Evolutionary conservation across 192 early-diverging fungal species (phyloP), one percentile per base, ranked within the genome.

Genomic region (Podila minutissima): DNA sequence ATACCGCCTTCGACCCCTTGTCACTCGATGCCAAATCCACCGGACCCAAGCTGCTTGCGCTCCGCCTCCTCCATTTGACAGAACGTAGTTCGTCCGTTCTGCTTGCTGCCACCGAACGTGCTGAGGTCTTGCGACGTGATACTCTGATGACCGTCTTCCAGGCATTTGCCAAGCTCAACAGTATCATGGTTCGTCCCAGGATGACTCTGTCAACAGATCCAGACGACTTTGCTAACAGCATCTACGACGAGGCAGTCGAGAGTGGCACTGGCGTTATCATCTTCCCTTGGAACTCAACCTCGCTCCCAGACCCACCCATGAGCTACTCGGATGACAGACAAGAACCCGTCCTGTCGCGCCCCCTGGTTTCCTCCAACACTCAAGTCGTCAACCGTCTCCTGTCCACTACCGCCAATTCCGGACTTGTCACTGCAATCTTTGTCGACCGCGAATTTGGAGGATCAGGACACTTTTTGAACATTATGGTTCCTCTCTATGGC

Each of bases 51-150:
- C 61, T 88, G 4, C 67, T 87, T 71, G 97, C 93, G 4, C 81
- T 98, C 35, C 91, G 96, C 20, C 69, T 98, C 9, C 73, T 96
- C 49, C 90, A 93, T 78, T 76, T 95, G 50, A 93, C 93, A 2
- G 89, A 96, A 28, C 93, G 97, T 41, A 87, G 91, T 22, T 96
- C 95, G 0, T 88, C 91, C 29, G 83, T 97, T 8, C 92, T 98
- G 89, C 87, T 91, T 66, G 91, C 91, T 41, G 78, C 88, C 32
- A 79, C 76, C 28, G 92, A 96, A 65, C 82, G 85, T 0, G 85
- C 83, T 33, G 82, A 88, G 31, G 94, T 90, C n/a, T 65, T 91
- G 15, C 83, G 85, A 5, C 82, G 83, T 13, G 97, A 97, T 71
- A 89, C 95, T 0, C 85, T 95, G 17, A 81, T 98, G 76, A 93